Evolutionary conservation across 768 basidiomycete genomes (phyloP).

Genomic region (Leucosporidium yakuticum): DNA sequence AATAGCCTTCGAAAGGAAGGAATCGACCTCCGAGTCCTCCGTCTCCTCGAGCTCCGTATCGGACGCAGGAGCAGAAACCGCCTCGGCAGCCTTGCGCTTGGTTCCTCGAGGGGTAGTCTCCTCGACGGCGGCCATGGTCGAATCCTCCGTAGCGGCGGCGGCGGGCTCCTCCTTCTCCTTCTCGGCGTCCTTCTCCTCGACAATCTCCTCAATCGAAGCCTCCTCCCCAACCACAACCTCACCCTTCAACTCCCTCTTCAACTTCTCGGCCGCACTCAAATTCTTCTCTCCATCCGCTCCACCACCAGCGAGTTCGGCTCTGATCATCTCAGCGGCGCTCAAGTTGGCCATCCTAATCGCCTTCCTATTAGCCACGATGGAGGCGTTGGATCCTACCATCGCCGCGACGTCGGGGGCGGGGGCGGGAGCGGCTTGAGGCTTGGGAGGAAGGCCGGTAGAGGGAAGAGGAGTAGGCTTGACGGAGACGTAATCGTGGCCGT

Average conservation of each 20-base stretch:
- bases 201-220: constrained; percentile 3
- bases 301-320: constrained; percentile 65
- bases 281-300: constrained; percentile 9
- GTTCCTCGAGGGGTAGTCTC: constrained; percentile 41
- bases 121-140: constrained; percentile 2
- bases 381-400: constrained; percentile 72
- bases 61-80: constrained; percentile 1
- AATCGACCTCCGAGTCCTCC: constrained; percentile 40
- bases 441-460: constrained; percentile 7
- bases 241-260: constrained; percentile 19
- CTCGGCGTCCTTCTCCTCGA: constrained; percentile 15
- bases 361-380: constrained; percentile 80
- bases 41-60: constrained; percentile 28
- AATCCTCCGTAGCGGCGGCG: background rate
- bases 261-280: constrained; percentile 19
- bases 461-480: constrained; percentile 16
- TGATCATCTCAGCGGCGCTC: constrained; percentile 88
- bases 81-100: constrained; percentile 51
- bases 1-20: constrained; percentile 37
- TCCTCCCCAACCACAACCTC: constrained; percentile 1
- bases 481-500: constrained; percentile 30
- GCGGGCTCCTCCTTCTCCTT: background rate
- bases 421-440: constrained; percentile 15
- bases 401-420: constrained; percentile 9
- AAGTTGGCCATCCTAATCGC: constrained; percentile 93